Evolutionary conservation across 805 yeast species (phyloP), one percentile per base, ranked within the genome.

Genomic region (Wickerhamomyces ciferrii): DNA sequence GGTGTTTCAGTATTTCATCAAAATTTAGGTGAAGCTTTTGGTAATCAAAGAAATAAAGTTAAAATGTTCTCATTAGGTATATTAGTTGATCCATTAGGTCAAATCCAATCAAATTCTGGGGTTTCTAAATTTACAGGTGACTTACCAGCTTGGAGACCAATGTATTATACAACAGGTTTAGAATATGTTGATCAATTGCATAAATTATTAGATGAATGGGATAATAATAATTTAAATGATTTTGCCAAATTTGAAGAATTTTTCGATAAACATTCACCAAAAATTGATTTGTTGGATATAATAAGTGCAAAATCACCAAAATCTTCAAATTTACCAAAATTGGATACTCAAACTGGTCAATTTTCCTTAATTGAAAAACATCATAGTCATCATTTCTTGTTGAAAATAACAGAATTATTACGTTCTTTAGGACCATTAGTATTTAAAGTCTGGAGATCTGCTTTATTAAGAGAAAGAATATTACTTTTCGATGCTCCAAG

Each of bases 21-120:
- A 48, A 74, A 74, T 50, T 55, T 66, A 14, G 58, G 54, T 18
- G 65, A 59, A 9, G 50, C 66, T 23, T 41, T 43, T 35, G 45
- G 45, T 2, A 48, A 42, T 7, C 73, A 74, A 47, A 61, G 82
- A 48, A 61, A 58, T 9, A 60, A 73, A 32, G 78, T 83, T 24
- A 72, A 71, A 51, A 77, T 85, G 81, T 84, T 72, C 55, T 78
- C 90, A 2, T 58, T 85, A 10, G 91, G 90, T 0, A 63, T 84
- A 1, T 62, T 84, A 19, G 68, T 79, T 17, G 81, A 79, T 48
- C 76, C 76, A 10, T 55, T 35, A 36, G 59, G 40, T 46, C 49
- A 43, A 43, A 43, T 24, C 43, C 58, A 15, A 44, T 56, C 29
- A 44, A 53, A 36, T 11, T 41, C 42, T 21, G 46, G 54, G n/a